Evolutionary conservation across 306 rosid genomes (phyloP), one percentile per base, ranked within the genome.

Genomic region (Trifolium fragiferum): DNA sequence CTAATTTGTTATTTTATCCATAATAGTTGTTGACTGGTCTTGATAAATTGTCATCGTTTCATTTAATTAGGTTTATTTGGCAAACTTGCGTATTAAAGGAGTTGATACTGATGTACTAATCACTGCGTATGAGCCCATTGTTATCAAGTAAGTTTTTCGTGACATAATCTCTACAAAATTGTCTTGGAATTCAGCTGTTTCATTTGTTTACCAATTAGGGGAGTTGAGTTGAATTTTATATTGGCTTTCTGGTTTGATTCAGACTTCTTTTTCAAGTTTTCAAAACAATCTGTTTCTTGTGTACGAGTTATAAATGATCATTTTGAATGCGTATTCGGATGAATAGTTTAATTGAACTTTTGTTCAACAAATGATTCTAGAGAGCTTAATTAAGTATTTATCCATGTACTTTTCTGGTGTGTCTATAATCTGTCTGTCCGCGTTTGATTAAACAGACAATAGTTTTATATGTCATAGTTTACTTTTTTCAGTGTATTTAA

Each of bases 101-200:
- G 98, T 94, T 80, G 82, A 54, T 8, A 91, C 97, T 40, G 97
- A 94, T 72, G 87, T 87, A 44, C 89, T 94, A 20, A 58, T 91
- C 80, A 83, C 90, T 77, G 95, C 95, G 40, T 91, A 91, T 51
- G 97, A 94, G 80, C 98, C 97, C 51, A 72, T 94, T 76, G 87
- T 83, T 75, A 94, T 94, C 81, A 91, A 87, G 97, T 93, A 78
- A 89, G 89, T 85, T 70, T 71, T 57, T 72, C 14, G 10, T 43
- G 12, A 20, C 77, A 43, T 69, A 32, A 49, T 6, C 68, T 70
- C 57, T 8, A 5, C 1, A 47, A 54, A 68, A n/a, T 62, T 74
- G 8, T 77, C 75, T 23, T 37, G 61, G 57, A 33, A 43, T 66
- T 58, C 44, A 30, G 51, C 4, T 78, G 37, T 61, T 60, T 66